Percentiles rank a stretch among this genome's conserved stretches.
Conservation (phyloP, 305 asterid genomes). For the Fraxinus paxiana region DNA sequence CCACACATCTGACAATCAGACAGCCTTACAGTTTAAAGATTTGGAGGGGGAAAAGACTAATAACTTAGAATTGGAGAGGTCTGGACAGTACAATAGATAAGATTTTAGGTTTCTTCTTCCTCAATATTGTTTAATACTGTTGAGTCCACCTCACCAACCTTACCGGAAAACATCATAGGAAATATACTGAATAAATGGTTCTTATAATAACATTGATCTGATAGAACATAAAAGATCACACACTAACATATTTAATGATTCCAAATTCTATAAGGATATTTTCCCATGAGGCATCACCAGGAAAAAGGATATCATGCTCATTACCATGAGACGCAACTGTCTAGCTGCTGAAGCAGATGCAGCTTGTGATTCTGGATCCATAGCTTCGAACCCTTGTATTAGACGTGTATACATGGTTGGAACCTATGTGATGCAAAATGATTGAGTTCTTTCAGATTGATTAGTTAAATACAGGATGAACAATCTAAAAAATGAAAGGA, state of each 20-base stretch:
- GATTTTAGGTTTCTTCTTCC: neutral
- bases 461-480: constrained; percentile 5
- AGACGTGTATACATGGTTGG: constrained; percentile 95
- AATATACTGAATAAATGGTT: neutral
- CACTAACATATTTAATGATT: neutral
- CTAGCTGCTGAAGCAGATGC: constrained; percentile 74
- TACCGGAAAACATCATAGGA: neutral
- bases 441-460: constrained; percentile 1
- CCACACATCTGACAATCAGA: constrained; percentile 81
- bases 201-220: neutral
- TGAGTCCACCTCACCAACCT: neutral
- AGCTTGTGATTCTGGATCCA: constrained; percentile 69
- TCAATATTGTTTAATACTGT: neutral
- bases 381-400: constrained; percentile 89
- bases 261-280: neutral
- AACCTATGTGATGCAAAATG: constrained; percentile 44
- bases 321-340: constrained; percentile 91
- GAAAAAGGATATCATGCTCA: constrained; percentile 18
- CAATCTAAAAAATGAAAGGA: neutral
- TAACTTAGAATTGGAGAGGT: neutral
- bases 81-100: neutral
- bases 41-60: neutral
- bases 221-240: neutral
- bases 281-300: constrained; percentile 11
- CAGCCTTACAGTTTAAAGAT: constrained; percentile 14